Evolutionary conservation across 1,284 basidiomycete genomes (phyloP).

Genomic region (Trametes sp.): DNA sequence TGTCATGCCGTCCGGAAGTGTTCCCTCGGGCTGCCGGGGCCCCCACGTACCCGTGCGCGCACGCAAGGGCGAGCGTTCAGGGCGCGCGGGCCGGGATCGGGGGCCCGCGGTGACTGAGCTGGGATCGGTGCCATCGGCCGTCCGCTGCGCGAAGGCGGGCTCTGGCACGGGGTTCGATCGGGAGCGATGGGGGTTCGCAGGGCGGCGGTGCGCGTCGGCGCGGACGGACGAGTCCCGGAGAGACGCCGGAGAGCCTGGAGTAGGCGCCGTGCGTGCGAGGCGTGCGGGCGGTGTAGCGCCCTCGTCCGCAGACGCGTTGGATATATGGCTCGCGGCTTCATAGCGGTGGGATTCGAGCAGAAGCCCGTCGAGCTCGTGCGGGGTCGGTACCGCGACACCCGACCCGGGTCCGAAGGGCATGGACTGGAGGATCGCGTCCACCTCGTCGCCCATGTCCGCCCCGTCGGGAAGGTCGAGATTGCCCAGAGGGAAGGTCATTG

Average conservation of each 20-base stretch:
- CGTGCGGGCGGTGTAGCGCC: constrained; percentile 4
- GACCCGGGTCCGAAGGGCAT: not conserved
- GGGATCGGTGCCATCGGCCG: not conserved
- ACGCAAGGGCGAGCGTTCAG: constrained; percentile 12
- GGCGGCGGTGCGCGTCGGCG: constrained; percentile 4
- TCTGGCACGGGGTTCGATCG: not conserved
- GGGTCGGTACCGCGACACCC: not conserved
- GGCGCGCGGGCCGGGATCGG: constrained; percentile 4
- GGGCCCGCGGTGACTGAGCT: not conserved
- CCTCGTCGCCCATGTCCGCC: constrained; percentile 38
- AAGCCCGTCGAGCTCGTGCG: not conserved
- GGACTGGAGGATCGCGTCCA: constrained; percentile 36
- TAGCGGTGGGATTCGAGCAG: not conserved
- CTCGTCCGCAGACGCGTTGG: no score
- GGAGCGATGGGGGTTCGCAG: constrained; percentile 5
- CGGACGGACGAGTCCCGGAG: no score
- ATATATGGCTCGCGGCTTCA: not conserved
- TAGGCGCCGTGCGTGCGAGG: not conserved
- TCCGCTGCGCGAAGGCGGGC: not conserved
- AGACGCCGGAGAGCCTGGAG: not conserved
- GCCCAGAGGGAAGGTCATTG: constrained; percentile 19
- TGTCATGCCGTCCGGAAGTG: not conserved
- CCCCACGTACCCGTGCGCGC: constrained; percentile 3
- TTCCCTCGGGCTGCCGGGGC: not conserved
- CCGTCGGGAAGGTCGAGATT: constrained; percentile 35